Base-by-base conservation (phyloP, 176 grass and related monocot species). In the Ananas comosus region DNA sequence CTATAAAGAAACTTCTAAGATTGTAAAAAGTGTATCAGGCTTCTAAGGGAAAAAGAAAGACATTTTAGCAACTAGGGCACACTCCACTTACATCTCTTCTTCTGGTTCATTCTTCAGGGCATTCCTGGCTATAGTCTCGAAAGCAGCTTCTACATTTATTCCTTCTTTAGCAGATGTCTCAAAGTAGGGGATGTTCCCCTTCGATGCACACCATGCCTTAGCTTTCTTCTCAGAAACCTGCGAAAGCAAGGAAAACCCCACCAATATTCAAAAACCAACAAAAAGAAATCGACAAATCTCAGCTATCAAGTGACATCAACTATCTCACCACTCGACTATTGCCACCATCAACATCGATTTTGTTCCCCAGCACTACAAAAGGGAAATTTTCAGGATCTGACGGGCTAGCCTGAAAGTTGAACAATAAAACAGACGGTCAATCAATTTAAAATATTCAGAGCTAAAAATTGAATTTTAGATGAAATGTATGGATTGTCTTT, bases 81-180 rank as follows among this genome's bases (percentile, higher is more conserved):
- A 13, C 48, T 68, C 33, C 75, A 83, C 87, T 81, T 73, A 96
- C 91, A 81, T 79, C 8, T 96, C 93, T 72, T 96, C 93, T 79
- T 96, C 89, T 53, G 86, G 93, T 65, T 96, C 93, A 81, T 92
- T 96, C 79, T 96, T 96, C 21, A 96, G 56, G 64, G 93, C 93
- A 76, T 96, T 96, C 86, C 79, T 90, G 11, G 93, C 88, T 74
- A 96, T 96, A 76, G 83, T 89, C 78, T 96, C 79, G 19, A 96
- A 96, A 70, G 93, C 89, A 14, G 86, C 93, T 56, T 96, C 93
- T 2, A 96, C 93, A 54, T 92, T 96, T 80, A 89, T 89, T 71
- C 93, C 93, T 71, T 96, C 89, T 84, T 96, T 96, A 51, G 93
- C 93, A 51, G 93, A 96, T 9, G 86, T 92, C 84, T 96, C 93